Conservation (phyloP, 331 rosid genomes). For the Phaseolus coccineus region DNA sequence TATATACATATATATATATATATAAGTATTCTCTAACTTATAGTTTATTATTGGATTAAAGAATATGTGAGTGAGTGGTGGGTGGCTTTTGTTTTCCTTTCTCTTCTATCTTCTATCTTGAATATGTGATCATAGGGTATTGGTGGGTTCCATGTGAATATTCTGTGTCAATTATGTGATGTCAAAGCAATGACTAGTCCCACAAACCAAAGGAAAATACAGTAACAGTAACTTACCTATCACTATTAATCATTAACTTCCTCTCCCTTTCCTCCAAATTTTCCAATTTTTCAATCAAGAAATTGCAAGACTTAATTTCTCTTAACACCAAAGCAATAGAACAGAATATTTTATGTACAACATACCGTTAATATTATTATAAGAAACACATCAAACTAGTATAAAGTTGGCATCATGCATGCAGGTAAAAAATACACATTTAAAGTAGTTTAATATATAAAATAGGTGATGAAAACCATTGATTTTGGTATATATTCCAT, state of each 20-base stretch:
- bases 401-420: not conserved
- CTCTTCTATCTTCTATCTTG: conserved; percentile 35
- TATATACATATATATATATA: too few species aligned
- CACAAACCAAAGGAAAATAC: not conserved
- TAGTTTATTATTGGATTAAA: not conserved
- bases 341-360: not conserved
- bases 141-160: conserved; percentile 54
- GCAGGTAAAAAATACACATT: not conserved
- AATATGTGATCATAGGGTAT: not conserved
- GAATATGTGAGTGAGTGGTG: conserved; percentile 40
- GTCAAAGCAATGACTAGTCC: not conserved
- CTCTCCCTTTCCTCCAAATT: not conserved
- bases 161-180: conserved; percentile 29
- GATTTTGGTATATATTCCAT: too few species aligned
- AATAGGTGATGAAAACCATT: too few species aligned
- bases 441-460: too few species aligned
- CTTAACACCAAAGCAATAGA: not conserved
- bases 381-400: not conserved
- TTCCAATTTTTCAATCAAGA: not conserved
- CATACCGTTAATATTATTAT: not conserved
- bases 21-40: not conserved
- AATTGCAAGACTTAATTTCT: not conserved
- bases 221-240: not conserved
- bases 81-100: conserved; percentile 9
- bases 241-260: not conserved